Evolutionary conservation across 192 early-diverging fungal species (phyloP).

Genomic region (Podila verticillata): DNA sequence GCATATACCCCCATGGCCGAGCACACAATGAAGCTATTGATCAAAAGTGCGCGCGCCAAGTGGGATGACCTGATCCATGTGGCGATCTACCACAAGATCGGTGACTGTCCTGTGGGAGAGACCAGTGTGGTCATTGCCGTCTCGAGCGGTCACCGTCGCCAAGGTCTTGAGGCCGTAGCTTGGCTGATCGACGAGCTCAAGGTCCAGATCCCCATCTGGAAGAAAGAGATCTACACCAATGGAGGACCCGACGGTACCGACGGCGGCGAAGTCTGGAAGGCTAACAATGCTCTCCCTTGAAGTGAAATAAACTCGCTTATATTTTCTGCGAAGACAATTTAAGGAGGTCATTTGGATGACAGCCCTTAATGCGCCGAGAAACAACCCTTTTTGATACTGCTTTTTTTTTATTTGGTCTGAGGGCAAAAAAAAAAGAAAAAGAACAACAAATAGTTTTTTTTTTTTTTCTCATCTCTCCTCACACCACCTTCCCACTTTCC

Average conservation of each 20-base stretch:
- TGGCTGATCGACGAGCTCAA: conserved; percentile 95
- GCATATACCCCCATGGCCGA: conserved; percentile 90
- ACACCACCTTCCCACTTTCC: background rate
- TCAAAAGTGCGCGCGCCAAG: conserved; percentile 68
- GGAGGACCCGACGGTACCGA: conserved; percentile 61
- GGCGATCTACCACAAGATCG: conserved; percentile 83
- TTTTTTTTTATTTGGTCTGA: too few species aligned
- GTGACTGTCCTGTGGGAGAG: conserved; percentile 81
- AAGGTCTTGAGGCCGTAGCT: conserved; percentile 77
- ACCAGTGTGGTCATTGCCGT: conserved; percentile 85
- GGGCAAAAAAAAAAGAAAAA: too few species aligned
- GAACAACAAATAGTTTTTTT: conserved; percentile 18
- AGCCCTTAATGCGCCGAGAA: too few species aligned
- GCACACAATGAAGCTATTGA: conserved; percentile 69
- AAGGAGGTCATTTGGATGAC: too few species aligned
- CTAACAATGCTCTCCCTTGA: conserved; percentile 53
- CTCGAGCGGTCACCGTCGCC: conserved; percentile 81
- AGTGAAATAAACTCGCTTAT: too few species aligned
- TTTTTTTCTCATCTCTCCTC: conserved; percentile 23
- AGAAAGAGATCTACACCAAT: conserved; percentile 89
- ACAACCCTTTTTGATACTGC: too few species aligned
- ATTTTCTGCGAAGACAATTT: too few species aligned
- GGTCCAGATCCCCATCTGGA: conserved; percentile 90
- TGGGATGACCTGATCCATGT: conserved; percentile 74
- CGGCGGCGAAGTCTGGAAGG: conserved; percentile 69